A percentile compares a stretch with the other conserved stretches of the same genome.
These are phyloP conservation scores for Leishmania major DNA, from an alignment of 208 protist genomes.

Conservation along the genomic window DNA sequence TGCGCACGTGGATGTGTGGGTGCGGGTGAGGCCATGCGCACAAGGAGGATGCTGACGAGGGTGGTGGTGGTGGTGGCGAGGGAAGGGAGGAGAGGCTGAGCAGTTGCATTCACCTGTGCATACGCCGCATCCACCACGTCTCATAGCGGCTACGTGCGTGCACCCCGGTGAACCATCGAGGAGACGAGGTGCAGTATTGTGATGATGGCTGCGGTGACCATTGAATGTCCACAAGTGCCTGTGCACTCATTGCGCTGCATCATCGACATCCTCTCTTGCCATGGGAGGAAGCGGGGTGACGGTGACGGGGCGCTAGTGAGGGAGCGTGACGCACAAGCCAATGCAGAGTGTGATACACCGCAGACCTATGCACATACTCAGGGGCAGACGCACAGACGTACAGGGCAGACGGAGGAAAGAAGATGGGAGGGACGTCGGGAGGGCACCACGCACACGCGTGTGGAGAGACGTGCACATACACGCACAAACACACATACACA, in stretches of 20 bases:
- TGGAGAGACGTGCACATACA: background rate
- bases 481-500: constrained; percentile 3
- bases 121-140: background rate
- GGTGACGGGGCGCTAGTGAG: background rate
- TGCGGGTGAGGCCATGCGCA: background rate
- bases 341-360: background rate
- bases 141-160: background rate
- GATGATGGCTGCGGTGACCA: background rate
- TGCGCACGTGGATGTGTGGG: background rate
- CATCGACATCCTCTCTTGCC: background rate
- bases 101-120: background rate
- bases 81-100: background rate
- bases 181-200: background rate
- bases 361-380: background rate
- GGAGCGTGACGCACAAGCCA: background rate
- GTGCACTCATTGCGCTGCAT: background rate
- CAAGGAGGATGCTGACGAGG: constrained; percentile 2
- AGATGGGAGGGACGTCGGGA: too few relatives aligned
- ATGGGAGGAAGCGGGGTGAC: background rate
- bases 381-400: background rate
- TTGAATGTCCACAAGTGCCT: background rate
- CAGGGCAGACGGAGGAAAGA: background rate
- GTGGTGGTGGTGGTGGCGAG: background rate
- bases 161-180: background rate
- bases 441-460: background rate